Conservation (phyloP, 208 protist species). For the Leishmania guyanensis region DNA sequence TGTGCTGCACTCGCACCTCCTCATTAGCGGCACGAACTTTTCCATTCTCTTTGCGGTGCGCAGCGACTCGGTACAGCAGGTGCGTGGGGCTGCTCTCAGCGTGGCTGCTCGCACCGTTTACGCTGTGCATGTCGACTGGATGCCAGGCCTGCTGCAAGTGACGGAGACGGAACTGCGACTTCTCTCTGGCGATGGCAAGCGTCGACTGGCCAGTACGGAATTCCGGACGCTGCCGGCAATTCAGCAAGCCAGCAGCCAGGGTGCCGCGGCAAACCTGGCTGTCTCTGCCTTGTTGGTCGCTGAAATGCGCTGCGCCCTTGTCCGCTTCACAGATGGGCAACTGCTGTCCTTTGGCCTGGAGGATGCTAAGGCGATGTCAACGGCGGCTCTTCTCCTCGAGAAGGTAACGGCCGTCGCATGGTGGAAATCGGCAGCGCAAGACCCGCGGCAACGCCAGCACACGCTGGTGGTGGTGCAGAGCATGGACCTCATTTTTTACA, state of each 20-base stretch:
- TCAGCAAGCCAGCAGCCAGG: conserved; percentile 7
- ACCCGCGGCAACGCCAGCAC: not conserved
- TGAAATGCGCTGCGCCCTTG: conserved; percentile 24
- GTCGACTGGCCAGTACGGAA: conserved; percentile 14
- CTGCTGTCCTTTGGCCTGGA: conserved; percentile 24
- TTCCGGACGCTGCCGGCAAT: conserved; percentile 16
- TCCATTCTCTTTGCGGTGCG: conserved; percentile 77
- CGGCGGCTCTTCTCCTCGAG: conserved; percentile 31
- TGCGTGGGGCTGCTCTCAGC: conserved; percentile 59
- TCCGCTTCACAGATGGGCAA: conserved; percentile 36
- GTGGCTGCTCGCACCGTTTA: conserved; percentile 60
- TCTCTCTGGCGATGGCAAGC: conserved; percentile 62
- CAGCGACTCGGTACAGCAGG: conserved; percentile 74
- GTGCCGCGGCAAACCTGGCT: conserved; percentile 10
- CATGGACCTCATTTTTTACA: conserved; percentile 48
- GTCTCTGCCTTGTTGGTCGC: conserved; percentile 22
- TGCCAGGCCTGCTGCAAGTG: conserved; percentile 70
- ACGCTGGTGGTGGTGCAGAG: conserved; percentile 40
- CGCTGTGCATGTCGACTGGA: conserved; percentile 46
- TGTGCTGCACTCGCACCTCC: conserved; percentile 38
- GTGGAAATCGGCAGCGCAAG: conserved; percentile 24
- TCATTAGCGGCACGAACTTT: conserved; percentile 75
- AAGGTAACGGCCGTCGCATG: conserved; percentile 43
- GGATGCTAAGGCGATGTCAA: conserved; percentile 1
- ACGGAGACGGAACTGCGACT: conserved; percentile 72